Conservation (phyloP, 257 asterid genomes). For the Solanum virginianum region DNA sequence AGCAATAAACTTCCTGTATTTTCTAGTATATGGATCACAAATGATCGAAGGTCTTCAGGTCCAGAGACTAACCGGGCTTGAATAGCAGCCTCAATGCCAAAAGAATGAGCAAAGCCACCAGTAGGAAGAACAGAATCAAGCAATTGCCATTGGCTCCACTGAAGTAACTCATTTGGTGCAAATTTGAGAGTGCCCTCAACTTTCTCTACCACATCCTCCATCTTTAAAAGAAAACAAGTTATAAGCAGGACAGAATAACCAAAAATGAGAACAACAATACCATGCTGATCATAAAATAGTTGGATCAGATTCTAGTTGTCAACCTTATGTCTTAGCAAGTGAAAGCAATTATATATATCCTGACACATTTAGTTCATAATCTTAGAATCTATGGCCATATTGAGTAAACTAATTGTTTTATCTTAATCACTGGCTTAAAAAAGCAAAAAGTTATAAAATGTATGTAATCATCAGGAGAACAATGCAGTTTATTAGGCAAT, state of each 20-base stretch:
- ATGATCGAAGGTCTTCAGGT: conserved; percentile 43
- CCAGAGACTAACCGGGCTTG: conserved; percentile 51
- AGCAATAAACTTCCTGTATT: conserved; percentile 87
- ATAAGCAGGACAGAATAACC: background rate
- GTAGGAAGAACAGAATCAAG: conserved; percentile 90
- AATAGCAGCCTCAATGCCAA: conserved; percentile 83
- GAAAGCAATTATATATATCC: background rate
- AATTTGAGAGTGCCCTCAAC: background rate
- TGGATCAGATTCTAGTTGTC: background rate
- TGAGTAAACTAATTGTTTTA: background rate
- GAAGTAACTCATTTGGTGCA: conserved; percentile 10
- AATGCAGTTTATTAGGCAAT: background rate
- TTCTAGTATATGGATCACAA: conserved; percentile 43
- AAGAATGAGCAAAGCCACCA: conserved; percentile 97
- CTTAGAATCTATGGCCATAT: background rate
- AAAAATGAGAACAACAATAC: background rate
- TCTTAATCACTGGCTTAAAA: background rate
- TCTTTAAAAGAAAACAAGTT: background rate
- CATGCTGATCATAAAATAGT: background rate
- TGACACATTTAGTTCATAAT: background rate
- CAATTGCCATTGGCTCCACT: conserved; percentile 92
- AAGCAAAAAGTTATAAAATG: background rate
- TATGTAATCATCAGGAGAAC: background rate
- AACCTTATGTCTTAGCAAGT: background rate
- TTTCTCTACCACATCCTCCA: conserved; percentile 5